phyloP scores from a whole-genome alignment of 2,329 filamentous ascomycete species.

The Colletotrichum sp. region DNA sequence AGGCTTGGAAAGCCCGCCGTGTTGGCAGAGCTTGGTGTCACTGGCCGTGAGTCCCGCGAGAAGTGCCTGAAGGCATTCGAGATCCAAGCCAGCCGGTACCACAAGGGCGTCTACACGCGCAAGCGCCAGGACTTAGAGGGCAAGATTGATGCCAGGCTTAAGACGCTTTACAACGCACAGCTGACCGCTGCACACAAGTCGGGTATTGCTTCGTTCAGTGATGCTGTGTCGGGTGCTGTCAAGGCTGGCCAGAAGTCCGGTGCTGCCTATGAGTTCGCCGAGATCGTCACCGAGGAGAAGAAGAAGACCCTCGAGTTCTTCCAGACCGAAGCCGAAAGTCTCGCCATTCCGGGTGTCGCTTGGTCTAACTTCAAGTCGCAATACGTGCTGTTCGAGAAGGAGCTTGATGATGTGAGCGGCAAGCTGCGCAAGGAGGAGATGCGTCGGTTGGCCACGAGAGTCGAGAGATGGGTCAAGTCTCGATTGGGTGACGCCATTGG shows the following conservation, averaged over 20 bases:
- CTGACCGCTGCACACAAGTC: conserved; percentile 87
- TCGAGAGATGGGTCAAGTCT: conserved; percentile 93
- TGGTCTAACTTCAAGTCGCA: conserved; percentile 92
- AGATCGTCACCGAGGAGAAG: conserved; percentile 88
- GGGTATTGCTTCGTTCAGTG: conserved; percentile 82
- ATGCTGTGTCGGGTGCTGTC: conserved; percentile 84
- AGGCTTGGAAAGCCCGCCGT: conserved; percentile 76
- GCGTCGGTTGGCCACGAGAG: conserved; percentile 85
- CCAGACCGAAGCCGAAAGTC: conserved; percentile 73
- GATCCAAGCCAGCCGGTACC: conserved; percentile 88
- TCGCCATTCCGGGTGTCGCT: conserved; percentile 77
- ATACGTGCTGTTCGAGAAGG: conserved; percentile 81
- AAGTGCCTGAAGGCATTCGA: conserved; percentile 86
- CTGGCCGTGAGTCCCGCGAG: conserved; percentile 73
- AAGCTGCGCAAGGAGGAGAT: conserved; percentile 94
- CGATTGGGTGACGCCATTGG: conserved; percentile 87
- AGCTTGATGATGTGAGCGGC: conserved; percentile 86
- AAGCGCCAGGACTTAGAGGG: conserved; percentile 85
- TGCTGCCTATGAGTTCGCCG: conserved; percentile 89
- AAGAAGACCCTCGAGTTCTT: conserved; percentile 76
- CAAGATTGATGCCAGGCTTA: conserved; percentile 89
- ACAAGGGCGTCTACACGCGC: conserved; percentile 90
- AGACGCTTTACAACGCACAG: conserved; percentile 87
- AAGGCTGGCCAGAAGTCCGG: conserved; percentile 94
- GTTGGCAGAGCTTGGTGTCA: conserved; percentile 74